Base-by-base conservation (phyloP, 768 basidiomycete species). In the Amanita rubescens region DNA sequence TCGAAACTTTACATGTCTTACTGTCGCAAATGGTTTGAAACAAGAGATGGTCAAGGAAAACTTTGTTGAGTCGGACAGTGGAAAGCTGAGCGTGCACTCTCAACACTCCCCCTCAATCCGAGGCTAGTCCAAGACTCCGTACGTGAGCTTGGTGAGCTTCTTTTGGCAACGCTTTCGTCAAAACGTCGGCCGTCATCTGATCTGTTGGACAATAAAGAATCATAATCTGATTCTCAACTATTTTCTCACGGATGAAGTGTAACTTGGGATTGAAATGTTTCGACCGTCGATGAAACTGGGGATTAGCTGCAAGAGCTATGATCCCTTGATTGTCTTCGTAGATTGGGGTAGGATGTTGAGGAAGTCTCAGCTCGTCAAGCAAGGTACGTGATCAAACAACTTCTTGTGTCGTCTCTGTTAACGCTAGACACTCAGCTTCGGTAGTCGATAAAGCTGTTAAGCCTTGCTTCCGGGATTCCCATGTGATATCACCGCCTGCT, bases 401-500 rank as follows among this genome's bases (percentile, higher is more conserved):
- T 34, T 58, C 49, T 11, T 57, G 58, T 2, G 64, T 54, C 6
- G 68, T 62, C 37, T 69, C 60, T 0, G 63, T 61, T 0, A 54
- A 44, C 1, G 62, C 59, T 33, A 66, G 53, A 56, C 75, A 77
- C 59, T 78, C 76, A 1, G 74, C 72, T 57, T 79, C 73, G 1
- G 67, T 67, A 0, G 72, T 71, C 0, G 74, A 78, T 0, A 67
- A 56, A 8, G 35, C 35, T 37, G 35, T 37, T 37, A 37, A 12
- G 5, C n/a, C 14, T 19, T 32, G 27, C 30, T 46, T 46, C 11
- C 12, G 45, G 12, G 45, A 46, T 46, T 17, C n/a, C 67, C 67
- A 67, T 22, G 58, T 54, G 22, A 67, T 60, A 2, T 59, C 46
- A 3, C 60, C 59, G 11, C 62, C 59, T 22, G 53, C 59, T 9